phyloP scores from a whole-genome alignment of 163 green algal species.

The Picocystis sp. region DNA sequence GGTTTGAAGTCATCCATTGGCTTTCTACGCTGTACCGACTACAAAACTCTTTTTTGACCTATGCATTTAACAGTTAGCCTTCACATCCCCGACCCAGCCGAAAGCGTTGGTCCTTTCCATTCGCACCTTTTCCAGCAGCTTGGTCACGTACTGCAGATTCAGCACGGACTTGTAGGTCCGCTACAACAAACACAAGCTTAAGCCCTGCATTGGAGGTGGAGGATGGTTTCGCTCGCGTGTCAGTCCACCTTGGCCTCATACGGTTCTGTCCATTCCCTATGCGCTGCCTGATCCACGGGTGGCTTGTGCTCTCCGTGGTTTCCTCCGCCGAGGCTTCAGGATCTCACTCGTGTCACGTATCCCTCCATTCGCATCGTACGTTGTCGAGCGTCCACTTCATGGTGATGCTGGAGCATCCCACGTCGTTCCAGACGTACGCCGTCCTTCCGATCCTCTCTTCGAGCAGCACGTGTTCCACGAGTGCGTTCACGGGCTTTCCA shows the following conservation, averaged over 20 bases:
- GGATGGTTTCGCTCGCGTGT: not conserved
- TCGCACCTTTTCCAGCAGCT: slow-evolving; percentile 57
- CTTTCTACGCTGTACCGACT: slow-evolving; percentile 12
- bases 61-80: slow-evolving; percentile 32
- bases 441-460: slow-evolving; percentile 76
- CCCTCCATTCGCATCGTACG: not conserved
- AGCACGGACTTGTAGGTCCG: slow-evolving; percentile 83
- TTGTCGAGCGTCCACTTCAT: slow-evolving; percentile 96
- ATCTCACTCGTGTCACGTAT: too few relatives aligned
- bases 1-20: not conserved
- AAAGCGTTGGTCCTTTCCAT: slow-evolving; percentile 45
- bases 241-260: slow-evolving; percentile 4
- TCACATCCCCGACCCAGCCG: slow-evolving; percentile 6
- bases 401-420: slow-evolving; percentile 44
- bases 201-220: slow-evolving; percentile 29
- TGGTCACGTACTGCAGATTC: slow-evolving; percentile 82
- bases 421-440: slow-evolving; percentile 38
- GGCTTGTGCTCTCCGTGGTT: slow-evolving; percentile 20
- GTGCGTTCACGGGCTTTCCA: slow-evolving; percentile 65
- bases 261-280: slow-evolving; percentile 6
- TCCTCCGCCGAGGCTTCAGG: too few relatives aligned
- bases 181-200: slow-evolving; percentile 84
- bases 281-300: slow-evolving; percentile 5
- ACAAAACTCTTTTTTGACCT: slow-evolving; percentile 35
- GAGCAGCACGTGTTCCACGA: slow-evolving; percentile 76